phyloP scores from a whole-genome alignment of 2,329 filamentous ascomycete genomes.

The Nemania sp. region DNA sequence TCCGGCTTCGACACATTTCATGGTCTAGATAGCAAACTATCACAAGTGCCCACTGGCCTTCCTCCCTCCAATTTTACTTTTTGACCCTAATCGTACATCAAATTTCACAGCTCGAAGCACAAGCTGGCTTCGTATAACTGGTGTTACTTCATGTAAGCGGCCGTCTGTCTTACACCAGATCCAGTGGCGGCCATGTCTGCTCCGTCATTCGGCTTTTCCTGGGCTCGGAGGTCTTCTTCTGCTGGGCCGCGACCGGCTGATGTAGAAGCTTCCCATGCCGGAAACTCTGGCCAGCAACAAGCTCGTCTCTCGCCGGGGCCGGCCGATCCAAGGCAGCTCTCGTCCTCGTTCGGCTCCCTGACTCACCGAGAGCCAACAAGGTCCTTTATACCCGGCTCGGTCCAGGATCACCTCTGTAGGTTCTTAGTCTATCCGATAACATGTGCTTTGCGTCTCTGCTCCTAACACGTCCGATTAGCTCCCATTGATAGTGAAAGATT shows the following conservation, averaged over 20 bases:
- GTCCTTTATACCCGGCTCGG: slow-evolving; percentile 70
- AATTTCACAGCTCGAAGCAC: no score
- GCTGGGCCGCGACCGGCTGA: slow-evolving; percentile 38
- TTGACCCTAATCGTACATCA: no score
- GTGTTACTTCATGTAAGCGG: not conserved
- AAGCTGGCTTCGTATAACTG: not conserved
- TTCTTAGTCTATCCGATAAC: slow-evolving; percentile 14
- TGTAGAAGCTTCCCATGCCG: slow-evolving; percentile 36
- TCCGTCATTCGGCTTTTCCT: slow-evolving; percentile 52
- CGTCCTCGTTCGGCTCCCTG: slow-evolving; percentile 44
- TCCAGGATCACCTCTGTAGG: slow-evolving; percentile 62
- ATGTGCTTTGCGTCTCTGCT: not conserved
- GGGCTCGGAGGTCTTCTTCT: slow-evolving; percentile 49
- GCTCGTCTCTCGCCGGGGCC: slow-evolving; percentile 21
- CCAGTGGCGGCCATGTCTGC: slow-evolving; percentile 47
- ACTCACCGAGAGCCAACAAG: slow-evolving; percentile 67
- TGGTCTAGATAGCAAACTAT: no score
- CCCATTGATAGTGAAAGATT: slow-evolving; percentile 71
- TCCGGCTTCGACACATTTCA: not conserved
- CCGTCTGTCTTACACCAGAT: not conserved
- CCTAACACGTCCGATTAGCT: slow-evolving; percentile 41
- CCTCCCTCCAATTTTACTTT: no score
- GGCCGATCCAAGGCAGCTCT: slow-evolving; percentile 34
- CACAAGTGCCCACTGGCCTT: no score
- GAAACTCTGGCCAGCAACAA: slow-evolving; percentile 30